Evolutionary conservation across 2,329 filamentous ascomycete species (phyloP), one percentile per base, ranked within the genome.

Genomic region (Byssothecium circinans): DNA sequence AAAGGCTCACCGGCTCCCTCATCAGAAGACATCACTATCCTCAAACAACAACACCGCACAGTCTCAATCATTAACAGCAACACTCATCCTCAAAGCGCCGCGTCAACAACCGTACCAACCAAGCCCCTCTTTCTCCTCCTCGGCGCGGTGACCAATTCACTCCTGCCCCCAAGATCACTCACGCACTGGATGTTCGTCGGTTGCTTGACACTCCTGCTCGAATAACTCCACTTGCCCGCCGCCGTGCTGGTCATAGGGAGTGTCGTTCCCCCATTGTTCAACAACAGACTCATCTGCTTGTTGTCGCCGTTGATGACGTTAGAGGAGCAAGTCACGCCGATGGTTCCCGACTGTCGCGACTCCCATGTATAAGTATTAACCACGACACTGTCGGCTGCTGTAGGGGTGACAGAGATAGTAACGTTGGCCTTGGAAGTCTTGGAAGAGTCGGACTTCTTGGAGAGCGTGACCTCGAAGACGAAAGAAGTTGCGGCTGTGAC

Each of bases 351-450:
- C 29, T 69, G 60, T 17, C 53, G 43, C 0, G 52, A 57, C 22
- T 55, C 62, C 57, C 61, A 67, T 1, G 68, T 70, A 47, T 69
- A 72, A 2, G 52, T 56, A 41, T 69, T 65, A 29, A 72, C 53
- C 4, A 47, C 55, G 18, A 72, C 69, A 6, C 52, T 49, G 38
- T 72, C 70, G 1, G 40, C 10, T 0, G 55, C 50, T 1, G 57
- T 60, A 8, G 56, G 56, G 43, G 54, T 60, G 32, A 64, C 56
- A 18, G 52, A 62, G 48, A 71, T 49, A 2, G 59, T 64, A 43
- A 70, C 61, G 12, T 43, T 60, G 12, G 60, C 59, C 15, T 54
- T 69, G 44, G 57, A 60, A 12, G 43, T 44, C 20, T 54, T 54
- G 18, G 56, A 56, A 4, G 54, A 22, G 44, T 64, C 51, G 11